Percentiles rank a stretch among this genome's conserved stretches.
Conservation (phyloP, 352 stramenopile genomes). For the Phytophthora pisi region DNA sequence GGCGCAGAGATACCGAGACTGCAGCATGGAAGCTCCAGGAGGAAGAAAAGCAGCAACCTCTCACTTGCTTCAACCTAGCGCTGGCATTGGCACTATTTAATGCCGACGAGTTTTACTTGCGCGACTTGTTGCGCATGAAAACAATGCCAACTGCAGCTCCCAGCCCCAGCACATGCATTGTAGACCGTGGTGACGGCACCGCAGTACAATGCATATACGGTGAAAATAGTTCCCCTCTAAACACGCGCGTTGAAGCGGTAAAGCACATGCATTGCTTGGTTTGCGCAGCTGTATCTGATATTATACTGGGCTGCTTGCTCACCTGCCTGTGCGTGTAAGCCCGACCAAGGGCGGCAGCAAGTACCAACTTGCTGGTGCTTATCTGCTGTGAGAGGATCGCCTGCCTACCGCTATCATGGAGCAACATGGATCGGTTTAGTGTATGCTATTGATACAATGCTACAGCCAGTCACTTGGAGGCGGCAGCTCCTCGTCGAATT, state of each 20-base stretch:
- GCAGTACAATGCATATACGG: too few relatives aligned
- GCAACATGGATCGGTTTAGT: too few relatives aligned
- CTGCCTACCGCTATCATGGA: too few relatives aligned
- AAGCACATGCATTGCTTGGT: neutral
- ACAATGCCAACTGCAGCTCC: neutral
- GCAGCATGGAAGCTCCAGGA: slow-evolving; percentile 5
- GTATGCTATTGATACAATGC: neutral
- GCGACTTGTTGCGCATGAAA: neutral
- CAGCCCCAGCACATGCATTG: neutral
- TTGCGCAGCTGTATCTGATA: neutral
- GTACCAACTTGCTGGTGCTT: too few relatives aligned
- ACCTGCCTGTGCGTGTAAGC: neutral
- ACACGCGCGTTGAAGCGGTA: slow-evolving; percentile 1
- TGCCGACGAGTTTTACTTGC: neutral
- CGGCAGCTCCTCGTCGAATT: slow-evolving; percentile 10
- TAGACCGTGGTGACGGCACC: neutral
- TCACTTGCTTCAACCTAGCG: neutral
- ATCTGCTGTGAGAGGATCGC: too few relatives aligned
- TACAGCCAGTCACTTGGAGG: slow-evolving; percentile 26
- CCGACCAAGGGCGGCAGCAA: too few relatives aligned
- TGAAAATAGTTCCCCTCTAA: neutral
- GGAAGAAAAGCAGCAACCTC: neutral
- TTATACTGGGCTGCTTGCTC: neutral
- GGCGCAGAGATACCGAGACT: neutral
- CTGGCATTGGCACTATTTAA: neutral